phyloP scores from a whole-genome alignment of 2,329 filamentous ascomycete species.

The Hypoxylon sp. region DNA sequence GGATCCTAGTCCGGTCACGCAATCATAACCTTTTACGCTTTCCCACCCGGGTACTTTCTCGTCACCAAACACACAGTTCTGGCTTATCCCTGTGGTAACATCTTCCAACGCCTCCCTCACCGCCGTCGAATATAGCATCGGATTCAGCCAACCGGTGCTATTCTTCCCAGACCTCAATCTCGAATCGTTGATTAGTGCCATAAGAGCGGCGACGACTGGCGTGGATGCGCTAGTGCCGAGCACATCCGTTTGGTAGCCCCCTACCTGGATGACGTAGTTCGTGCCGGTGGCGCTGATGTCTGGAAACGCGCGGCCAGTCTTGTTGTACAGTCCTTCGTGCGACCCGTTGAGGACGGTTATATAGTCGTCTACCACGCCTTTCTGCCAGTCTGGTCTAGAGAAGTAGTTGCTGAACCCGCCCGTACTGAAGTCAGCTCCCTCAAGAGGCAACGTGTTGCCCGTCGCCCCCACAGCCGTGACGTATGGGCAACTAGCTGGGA shows the following conservation, averaged over 20 bases:
- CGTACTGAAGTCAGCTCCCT: constrained; percentile 48
- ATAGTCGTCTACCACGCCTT: constrained; percentile 60
- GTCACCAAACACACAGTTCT: constrained; percentile 58
- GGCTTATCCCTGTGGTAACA: constrained; percentile 59
- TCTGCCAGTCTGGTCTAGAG: constrained; percentile 62
- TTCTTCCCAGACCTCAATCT: constrained; percentile 60
- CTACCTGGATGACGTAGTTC: constrained; percentile 58
- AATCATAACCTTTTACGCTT: constrained; percentile 63
- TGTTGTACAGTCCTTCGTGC: constrained; percentile 44
- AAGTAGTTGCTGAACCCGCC: constrained; percentile 69
- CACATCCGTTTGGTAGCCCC: constrained; percentile 51
- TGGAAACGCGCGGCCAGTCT: constrained; percentile 64
- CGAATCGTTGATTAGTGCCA: constrained; percentile 70
- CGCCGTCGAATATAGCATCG: constrained; percentile 60
- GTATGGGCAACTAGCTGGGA: constrained; percentile 64
- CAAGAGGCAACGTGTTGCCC: constrained; percentile 46
- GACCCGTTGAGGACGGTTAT: constrained; percentile 58
- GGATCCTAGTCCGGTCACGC: constrained; percentile 66
- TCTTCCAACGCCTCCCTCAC: constrained; percentile 60
- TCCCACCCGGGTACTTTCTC: constrained; percentile 61
- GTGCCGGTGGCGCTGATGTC: constrained; percentile 66
- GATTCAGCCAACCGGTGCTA: constrained; percentile 69
- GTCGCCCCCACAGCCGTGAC: constrained; percentile 52
- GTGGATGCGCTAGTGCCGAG: constrained; percentile 62
- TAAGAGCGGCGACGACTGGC: constrained; percentile 68